These are phyloP conservation scores for Antarctomyces pellizariae DNA, from an alignment of 495 filamentous ascomycete genomes.

Conservation along the genomic window DNA sequence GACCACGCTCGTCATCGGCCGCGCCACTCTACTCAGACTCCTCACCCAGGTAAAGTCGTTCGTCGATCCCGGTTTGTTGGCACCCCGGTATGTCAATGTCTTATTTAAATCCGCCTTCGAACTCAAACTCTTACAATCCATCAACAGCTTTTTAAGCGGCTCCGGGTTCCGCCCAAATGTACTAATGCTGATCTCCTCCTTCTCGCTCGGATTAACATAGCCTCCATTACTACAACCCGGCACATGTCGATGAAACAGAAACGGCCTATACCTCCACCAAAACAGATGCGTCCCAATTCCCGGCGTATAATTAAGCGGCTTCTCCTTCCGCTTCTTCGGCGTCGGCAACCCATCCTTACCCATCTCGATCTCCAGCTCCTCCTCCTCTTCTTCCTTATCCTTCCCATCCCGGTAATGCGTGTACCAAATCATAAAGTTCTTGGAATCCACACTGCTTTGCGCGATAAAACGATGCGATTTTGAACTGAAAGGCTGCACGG, in stretches of 20 bases:
- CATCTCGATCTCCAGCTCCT: conserved; percentile 4
- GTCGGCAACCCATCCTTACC: conserved; percentile 7
- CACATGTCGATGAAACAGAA: conserved; percentile 29
- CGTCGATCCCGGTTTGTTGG: conserved; percentile 13
- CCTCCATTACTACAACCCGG: conserved; percentile 12
- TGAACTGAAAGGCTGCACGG: conserved; percentile 32
- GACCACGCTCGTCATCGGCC: conserved; percentile 73
- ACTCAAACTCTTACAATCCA: conserved; percentile 34
- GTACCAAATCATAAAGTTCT: conserved; percentile 23
- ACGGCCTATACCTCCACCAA: conserved; percentile 30
- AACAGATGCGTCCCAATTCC: conserved; percentile 41
- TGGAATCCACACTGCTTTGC: conserved; percentile 29
- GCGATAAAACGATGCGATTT: conserved; percentile 34
- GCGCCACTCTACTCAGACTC: conserved; percentile 34
- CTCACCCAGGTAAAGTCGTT: conserved; percentile 26
- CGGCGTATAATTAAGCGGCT: conserved; percentile 37
- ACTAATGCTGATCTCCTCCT: conserved; percentile 36
- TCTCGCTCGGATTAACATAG: conserved; percentile 9
- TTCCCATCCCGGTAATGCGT: conserved; percentile 24
- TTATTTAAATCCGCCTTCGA: conserved; percentile 33
- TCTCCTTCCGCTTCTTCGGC: conserved; percentile 23
- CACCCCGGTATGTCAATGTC: conserved; percentile 42
- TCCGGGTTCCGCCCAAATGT: conserved; percentile 42
- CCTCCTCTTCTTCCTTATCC: conserved; percentile 18
- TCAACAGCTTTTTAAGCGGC: conserved; percentile 39